These are phyloP conservation scores for Tremella fuciformis DNA, from an alignment of 768 basidiomycete species.

Conservation along the genomic window DNA sequence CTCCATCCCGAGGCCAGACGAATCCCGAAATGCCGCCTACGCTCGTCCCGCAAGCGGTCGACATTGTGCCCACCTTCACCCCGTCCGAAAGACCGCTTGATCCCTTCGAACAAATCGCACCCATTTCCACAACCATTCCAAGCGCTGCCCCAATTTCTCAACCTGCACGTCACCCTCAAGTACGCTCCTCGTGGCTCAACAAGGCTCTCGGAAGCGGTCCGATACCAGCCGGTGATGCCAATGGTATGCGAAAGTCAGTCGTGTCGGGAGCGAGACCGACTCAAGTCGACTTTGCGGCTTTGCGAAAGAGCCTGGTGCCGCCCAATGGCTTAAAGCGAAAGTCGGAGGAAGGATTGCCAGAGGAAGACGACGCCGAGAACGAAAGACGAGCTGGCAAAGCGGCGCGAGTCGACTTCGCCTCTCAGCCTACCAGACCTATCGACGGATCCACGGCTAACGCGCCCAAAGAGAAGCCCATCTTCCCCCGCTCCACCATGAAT, in stretches of 20 bases:
- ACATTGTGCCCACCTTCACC: too few relatives aligned
- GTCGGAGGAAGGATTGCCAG: slow-evolving; percentile 28
- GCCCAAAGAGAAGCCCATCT: background rate
- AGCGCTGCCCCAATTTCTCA: background rate
- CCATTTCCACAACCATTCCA: too few relatives aligned
- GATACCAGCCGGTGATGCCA: slow-evolving; percentile 14
- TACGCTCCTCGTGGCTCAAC: slow-evolving; percentile 45
- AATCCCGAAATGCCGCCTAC: too few relatives aligned
- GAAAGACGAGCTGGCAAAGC: slow-evolving; percentile 36
- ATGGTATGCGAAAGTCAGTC: slow-evolving; percentile 6
- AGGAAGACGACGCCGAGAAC: slow-evolving; percentile 12
- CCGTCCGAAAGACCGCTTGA: too few relatives aligned
- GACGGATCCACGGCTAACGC: background rate
- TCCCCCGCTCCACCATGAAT: background rate
- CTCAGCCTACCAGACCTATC: background rate
- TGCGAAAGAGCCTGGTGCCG: slow-evolving; percentile 37
- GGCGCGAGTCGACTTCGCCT: slow-evolving; percentile 19
- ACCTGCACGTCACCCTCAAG: slow-evolving; percentile 19
- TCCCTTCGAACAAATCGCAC: too few relatives aligned
- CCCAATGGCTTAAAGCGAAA: slow-evolving; percentile 38
- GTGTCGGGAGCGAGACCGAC: slow-evolving; percentile 4
- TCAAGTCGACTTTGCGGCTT: slow-evolving; percentile 23
- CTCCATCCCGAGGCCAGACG: too few relatives aligned
- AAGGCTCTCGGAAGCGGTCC: slow-evolving; percentile 38
- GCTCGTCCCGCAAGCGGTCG: too few relatives aligned